Percentiles rank a stretch among this genome's conserved stretches.
phyloP scores from a whole-genome alignment of 75 land plant species.

The Selaginella tamariscina region DNA sequence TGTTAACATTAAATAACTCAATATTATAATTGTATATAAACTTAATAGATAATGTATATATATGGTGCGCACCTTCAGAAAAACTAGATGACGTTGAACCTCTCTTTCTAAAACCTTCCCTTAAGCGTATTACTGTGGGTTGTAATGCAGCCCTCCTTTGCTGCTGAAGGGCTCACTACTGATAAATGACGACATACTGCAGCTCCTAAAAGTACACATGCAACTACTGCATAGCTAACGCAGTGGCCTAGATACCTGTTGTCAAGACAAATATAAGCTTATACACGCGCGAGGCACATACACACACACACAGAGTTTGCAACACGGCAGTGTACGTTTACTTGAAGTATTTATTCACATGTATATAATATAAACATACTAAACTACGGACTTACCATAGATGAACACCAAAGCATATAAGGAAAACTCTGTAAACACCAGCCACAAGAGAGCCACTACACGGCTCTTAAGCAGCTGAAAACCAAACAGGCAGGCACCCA shows the following conservation, averaged over 20 bases:
- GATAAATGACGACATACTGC: slow-evolving; percentile 69
- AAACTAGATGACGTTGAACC: slow-evolving; percentile 89
- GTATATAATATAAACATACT: background rate
- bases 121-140: slow-evolving; percentile 80
- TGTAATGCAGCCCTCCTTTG: slow-evolving; percentile 85
- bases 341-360: no score
- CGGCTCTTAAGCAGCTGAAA: slow-evolving; percentile 82
- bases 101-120: slow-evolving; percentile 79
- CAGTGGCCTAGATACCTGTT: slow-evolving; percentile 97
- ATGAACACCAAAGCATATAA: slow-evolving; percentile 97
- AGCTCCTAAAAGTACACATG: slow-evolving; percentile 82
- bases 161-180: slow-evolving; percentile 60
- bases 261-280: slow-evolving; percentile 2
- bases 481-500: slow-evolving; percentile 91
- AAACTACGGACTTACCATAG: slow-evolving; percentile 58
- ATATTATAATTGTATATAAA: no score
- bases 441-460: slow-evolving; percentile 78
- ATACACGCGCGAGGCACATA: no score
- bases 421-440: slow-evolving; percentile 73
- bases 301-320: no score
- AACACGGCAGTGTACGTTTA: no score
- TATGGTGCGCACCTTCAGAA: no score
- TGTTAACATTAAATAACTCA: no score
- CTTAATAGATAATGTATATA: no score
- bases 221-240: slow-evolving; percentile 93